phyloP scores from a whole-genome alignment of 495 filamentous ascomycete genomes.

The Penicillium odoratum region DNA sequence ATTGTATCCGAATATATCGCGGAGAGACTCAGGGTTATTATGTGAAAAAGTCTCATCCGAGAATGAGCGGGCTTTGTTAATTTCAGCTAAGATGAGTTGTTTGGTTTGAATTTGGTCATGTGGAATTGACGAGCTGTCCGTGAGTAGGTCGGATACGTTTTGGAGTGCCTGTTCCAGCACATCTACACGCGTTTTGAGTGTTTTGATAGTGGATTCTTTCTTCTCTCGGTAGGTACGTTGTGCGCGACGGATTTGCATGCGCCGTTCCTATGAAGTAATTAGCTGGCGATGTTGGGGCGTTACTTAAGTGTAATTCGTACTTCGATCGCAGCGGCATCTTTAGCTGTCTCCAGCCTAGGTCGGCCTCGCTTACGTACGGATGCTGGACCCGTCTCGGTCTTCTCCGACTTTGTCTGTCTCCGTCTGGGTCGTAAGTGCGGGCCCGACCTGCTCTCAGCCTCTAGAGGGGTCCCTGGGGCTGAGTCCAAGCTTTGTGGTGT shows the following conservation, averaged over 20 bases:
- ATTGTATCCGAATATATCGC: conserved; percentile 24
- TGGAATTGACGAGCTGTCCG: neutral
- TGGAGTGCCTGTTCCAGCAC: conserved; percentile 65
- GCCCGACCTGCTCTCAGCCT: conserved; percentile 8
- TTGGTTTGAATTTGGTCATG: conserved; percentile 16
- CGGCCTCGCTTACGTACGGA: conserved; percentile 28
- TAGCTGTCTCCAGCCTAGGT: conserved; percentile 23
- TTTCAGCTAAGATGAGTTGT: conserved; percentile 22
- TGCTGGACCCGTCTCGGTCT: conserved; percentile 16
- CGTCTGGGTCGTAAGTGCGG: conserved; percentile 11
- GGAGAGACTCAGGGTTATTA: neutral
- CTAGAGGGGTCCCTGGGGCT: neutral
- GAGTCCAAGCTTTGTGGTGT: conserved; percentile 1
- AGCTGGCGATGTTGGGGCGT: neutral
- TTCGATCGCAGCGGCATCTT: conserved; percentile 29
- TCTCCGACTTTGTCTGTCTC: conserved; percentile 11
- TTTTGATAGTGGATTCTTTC: conserved; percentile 78
- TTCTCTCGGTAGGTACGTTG: conserved; percentile 83
- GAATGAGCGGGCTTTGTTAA: conserved; percentile 6
- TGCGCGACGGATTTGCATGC: conserved; percentile 83
- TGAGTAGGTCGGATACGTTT: conserved; percentile 69
- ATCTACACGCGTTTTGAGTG: conserved; percentile 66
- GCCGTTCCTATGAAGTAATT: conserved; percentile 43
- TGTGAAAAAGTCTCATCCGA: neutral
- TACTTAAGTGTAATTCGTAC: conserved; percentile 7